Conservation (phyloP, 1,284 basidiomycete genomes). For the Puccinia hordei region DNA sequence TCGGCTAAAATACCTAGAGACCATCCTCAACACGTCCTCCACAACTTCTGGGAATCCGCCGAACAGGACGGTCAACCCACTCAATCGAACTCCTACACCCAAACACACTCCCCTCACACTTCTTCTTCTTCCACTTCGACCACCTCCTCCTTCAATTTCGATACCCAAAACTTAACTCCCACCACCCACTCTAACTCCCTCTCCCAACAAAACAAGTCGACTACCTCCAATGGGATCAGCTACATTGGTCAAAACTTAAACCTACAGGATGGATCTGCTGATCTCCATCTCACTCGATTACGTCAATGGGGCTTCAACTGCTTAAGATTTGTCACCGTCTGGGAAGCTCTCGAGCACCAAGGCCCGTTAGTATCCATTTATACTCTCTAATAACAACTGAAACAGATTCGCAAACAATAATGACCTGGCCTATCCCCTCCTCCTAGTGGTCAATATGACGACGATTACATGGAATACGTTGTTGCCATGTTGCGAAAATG, state of each 20-base stretch:
- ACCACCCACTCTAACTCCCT: neutral
- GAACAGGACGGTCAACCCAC: constrained; percentile 66
- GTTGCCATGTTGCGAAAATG: constrained; percentile 82
- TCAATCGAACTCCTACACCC: constrained; percentile 16
- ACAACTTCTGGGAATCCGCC: constrained; percentile 86
- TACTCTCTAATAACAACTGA: constrained; percentile 22
- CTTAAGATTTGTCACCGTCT: constrained; percentile 86
- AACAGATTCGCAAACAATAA: neutral
- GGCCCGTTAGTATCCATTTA: constrained; percentile 74
- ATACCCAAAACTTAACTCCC: constrained; percentile 6
- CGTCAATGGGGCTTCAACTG: constrained; percentile 92
- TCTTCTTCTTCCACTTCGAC: neutral
- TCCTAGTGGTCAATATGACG: constrained; percentile 80
- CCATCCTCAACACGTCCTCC: constrained; percentile 69
- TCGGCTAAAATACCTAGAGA: constrained; percentile 78
- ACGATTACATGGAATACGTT: constrained; percentile 89
- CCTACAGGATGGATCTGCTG: constrained; percentile 74
- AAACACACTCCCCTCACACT: neutral
- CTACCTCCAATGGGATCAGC: neutral
- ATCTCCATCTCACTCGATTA: constrained; percentile 83
- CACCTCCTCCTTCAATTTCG: constrained; percentile 13
- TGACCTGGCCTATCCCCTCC: constrained; percentile 16
- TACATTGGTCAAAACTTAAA: constrained; percentile 45
- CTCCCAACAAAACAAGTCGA: neutral
- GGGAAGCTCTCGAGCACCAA: constrained; percentile 90